phyloP scores from a whole-genome alignment of 352 stramenopile genomes.

The Hyaloperonospora brassicae region DNA sequence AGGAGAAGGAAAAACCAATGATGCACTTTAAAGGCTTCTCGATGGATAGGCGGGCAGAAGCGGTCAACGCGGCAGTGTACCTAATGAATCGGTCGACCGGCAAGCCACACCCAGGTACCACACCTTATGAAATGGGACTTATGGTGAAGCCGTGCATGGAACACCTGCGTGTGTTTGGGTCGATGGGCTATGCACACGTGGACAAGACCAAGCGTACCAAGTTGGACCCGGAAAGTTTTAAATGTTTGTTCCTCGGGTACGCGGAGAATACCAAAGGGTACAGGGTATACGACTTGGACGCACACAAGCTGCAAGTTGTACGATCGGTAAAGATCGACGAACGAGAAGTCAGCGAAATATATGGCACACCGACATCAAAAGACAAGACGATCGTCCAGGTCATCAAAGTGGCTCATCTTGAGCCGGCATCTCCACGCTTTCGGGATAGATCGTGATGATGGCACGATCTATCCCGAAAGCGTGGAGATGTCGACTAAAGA shows the following conservation, averaged over 20 bases:
- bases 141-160: conserved; percentile 11
- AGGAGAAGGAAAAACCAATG: conserved; percentile 14
- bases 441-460: no score
- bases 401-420: no score
- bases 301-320: neutral
- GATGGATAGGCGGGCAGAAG: conserved; percentile 23
- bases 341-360: conserved; percentile 1
- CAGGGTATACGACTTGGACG: neutral
- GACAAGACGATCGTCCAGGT: neutral
- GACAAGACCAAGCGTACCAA: conserved; percentile 1
- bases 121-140: conserved; percentile 17
- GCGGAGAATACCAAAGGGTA: neutral
- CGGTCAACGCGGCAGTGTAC: conserved; percentile 24
- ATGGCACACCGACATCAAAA: neutral
- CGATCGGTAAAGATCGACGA: neutral
- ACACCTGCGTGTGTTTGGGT: conserved; percentile 25
- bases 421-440: no score
- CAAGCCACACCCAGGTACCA: conserved; percentile 1
- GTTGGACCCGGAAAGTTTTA: neutral
- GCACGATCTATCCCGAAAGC: neutral
- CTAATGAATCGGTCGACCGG: conserved; percentile 8
- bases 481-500: no score
- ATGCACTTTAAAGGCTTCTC: conserved; percentile 21
- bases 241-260: neutral
- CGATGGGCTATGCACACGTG: conserved; percentile 22